These are phyloP conservation scores for Pinus tabuliformis DNA, from an alignment of 75 land plant species.

Conservation along the genomic window DNA sequence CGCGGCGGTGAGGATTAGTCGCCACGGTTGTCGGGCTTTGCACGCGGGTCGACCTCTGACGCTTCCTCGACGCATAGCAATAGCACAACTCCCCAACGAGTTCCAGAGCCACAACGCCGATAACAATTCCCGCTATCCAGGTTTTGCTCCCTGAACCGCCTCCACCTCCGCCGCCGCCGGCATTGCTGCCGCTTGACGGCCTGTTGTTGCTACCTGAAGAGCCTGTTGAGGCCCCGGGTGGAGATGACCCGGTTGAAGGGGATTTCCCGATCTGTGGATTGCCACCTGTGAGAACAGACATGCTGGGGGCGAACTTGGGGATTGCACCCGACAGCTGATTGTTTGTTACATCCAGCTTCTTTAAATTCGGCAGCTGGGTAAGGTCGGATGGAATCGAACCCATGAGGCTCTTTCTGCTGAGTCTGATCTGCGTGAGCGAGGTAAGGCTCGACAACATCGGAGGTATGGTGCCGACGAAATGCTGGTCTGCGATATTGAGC, in stretches of 20 bases:
- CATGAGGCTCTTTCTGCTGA: constrained; percentile 50
- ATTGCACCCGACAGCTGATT: constrained; percentile 50
- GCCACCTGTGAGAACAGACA: constrained; percentile 17
- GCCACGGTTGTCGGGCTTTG: constrained; percentile 49
- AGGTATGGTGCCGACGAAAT: constrained; percentile 64
- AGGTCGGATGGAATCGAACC: constrained; percentile 70
- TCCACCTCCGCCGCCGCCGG: not conserved
- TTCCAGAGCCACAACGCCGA: too few species aligned
- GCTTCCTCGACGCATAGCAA: too few species aligned
- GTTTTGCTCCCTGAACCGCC: constrained; percentile 6
- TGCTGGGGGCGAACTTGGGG: constrained; percentile 29
- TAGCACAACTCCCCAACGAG: too few species aligned
- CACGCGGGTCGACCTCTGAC: not conserved
- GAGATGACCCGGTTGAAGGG: too few species aligned
- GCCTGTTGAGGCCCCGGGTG: too few species aligned
- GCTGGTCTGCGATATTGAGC: constrained; percentile 35
- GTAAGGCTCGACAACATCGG: constrained; percentile 42
- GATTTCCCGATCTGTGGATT: constrained; percentile 17
- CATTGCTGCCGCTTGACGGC: too few species aligned
- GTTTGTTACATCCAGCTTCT: constrained; percentile 45
- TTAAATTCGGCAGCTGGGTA: constrained; percentile 36
- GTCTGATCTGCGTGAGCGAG: constrained; percentile 41
- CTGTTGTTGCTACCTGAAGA: too few species aligned
- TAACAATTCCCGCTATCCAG: too few species aligned
- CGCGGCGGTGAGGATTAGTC: not conserved